Evolutionary conservation across 768 basidiomycete species (phyloP).

Genomic region (Lactarius hengduanensis): DNA sequence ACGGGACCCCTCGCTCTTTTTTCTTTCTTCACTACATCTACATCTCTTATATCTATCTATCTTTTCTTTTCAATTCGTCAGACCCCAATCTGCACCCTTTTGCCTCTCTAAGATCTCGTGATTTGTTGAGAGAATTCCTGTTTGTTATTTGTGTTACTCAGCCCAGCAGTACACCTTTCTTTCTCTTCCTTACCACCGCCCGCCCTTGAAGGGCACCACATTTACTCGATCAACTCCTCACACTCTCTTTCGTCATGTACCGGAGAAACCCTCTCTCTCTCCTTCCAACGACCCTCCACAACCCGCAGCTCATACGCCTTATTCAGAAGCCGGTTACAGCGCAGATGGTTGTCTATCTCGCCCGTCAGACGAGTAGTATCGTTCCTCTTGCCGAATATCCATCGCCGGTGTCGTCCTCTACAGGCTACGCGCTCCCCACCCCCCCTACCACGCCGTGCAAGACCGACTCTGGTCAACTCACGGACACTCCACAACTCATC

Average conservation of each 20-base stretch:
- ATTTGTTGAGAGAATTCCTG: slow-evolving; percentile 16
- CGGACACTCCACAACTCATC: slow-evolving; percentile 45
- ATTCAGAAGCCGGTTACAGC: slow-evolving; percentile 72
- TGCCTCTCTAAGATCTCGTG: slow-evolving; percentile 11
- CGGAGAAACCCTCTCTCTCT: slow-evolving; percentile 78
- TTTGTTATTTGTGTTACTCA: slow-evolving; percentile 21
- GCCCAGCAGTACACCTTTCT: slow-evolving; percentile 27
- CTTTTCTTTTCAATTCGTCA: slow-evolving; percentile 12
- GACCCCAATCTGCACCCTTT: slow-evolving; percentile 20
- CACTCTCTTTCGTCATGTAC: slow-evolving; percentile 42
- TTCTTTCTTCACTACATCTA: slow-evolving; percentile 18
- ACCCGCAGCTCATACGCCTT: slow-evolving; percentile 77
- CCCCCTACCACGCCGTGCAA: slow-evolving; percentile 69
- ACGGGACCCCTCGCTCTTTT: neutral
- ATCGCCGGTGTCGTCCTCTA: slow-evolving; percentile 32
- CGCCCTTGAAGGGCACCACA: slow-evolving; percentile 40
- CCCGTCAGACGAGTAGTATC: slow-evolving; percentile 70
- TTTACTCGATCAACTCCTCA: slow-evolving; percentile 34
- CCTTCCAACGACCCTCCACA: slow-evolving; percentile 69
- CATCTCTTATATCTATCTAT: slow-evolving; percentile 11
- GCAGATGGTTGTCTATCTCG: slow-evolving; percentile 86
- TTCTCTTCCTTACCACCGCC: slow-evolving; percentile 30
- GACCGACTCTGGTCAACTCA: slow-evolving; percentile 36
- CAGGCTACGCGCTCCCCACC: slow-evolving; percentile 48
- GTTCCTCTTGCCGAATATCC: slow-evolving; percentile 65